Evolutionary conservation across 768 basidiomycete genomes (phyloP).

Genomic region (Gloeostereum incarnatum): DNA sequence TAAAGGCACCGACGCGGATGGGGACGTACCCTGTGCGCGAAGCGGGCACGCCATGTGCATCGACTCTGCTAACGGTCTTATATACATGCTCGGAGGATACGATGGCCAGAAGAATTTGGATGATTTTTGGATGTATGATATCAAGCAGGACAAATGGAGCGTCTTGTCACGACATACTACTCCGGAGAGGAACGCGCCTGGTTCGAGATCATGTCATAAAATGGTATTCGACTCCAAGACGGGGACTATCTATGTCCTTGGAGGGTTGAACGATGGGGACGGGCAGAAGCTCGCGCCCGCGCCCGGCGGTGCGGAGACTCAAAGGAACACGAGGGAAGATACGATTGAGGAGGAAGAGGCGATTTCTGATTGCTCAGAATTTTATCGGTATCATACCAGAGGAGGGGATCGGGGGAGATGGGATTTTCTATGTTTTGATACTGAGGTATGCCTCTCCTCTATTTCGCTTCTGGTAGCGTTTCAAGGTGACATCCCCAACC

Average conservation of each 20-base stretch:
- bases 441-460: constrained; percentile 43
- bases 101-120: constrained; percentile 63
- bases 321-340: constrained; percentile 5
- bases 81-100: constrained; percentile 79
- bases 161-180: constrained; percentile 47
- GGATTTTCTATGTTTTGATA: constrained; percentile 63
- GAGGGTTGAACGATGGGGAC: constrained; percentile 54
- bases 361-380: constrained; percentile 49
- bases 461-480: neutral
- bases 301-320: constrained; percentile 7
- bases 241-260: constrained; percentile 66
- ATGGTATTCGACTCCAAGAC: constrained; percentile 72
- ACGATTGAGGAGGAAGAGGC: no score
- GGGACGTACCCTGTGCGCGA: constrained; percentile 55
- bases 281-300: constrained; percentile 19
- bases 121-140: constrained; percentile 72
- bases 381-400: constrained; percentile 66
- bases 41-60: constrained; percentile 83
- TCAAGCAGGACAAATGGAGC: constrained; percentile 51
- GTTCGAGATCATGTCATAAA: constrained; percentile 69
- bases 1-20: constrained; percentile 50
- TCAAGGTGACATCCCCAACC: neutral
- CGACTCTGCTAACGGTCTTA: constrained; percentile 47
- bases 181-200: constrained; percentile 54
- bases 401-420: constrained; percentile 58